Evolutionary conservation across 2,329 filamentous ascomycete genomes (phyloP), one percentile per base, ranked within the genome.

Genomic region (Pseudopithomyces chartarum): DNA sequence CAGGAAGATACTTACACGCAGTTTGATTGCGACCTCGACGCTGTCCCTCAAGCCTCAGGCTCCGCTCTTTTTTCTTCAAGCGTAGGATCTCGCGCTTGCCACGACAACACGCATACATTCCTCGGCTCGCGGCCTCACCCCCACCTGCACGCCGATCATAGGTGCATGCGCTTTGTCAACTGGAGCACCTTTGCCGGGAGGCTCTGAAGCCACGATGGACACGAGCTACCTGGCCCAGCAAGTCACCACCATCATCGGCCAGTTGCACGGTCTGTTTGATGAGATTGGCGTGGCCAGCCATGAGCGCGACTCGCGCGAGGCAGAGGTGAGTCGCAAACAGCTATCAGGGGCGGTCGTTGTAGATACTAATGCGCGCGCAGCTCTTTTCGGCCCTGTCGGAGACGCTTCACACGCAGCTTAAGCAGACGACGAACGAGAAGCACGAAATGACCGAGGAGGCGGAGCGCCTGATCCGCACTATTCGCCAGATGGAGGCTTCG

Each of bases 261-360:
- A 97, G 79, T 85, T 99, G 59, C 94, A 98, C 78, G 90, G 90
- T 63, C 85, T 98, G 56, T 99, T 97, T 72, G 95, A 99, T 76
- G 94, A 99, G 74, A 99, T 99, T 71, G 95, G 95, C 57, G 90
- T 99, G n/a, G 87, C 94, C 26, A 87, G 82, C 70, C 92, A 97
- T 87, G 95, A 98, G 77, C 90, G 95, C 71, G 92, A 98, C 73
- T 84, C 86, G 48, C 85, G 95, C 69, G 94, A 98, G 75, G 86
- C 91, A 73, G 92, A 97, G 87, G 93, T 96, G 81, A 71, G 84
- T 49, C 57, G 57, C 52, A 20, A 39, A 22, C 20, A n/a, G 6
- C 20, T 8, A 42, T 29, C 33, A 29, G 15, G 15, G 39, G 6
- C 13, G 13, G 29, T 12, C 26, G 19, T 7, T 17, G 17, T 15